A percentile compares a stretch with the other conserved stretches of the same genome.
These are phyloP conservation scores for Asterochloris sp. DNA, from an alignment of 139 green algal species.

Conservation along the genomic window DNA sequence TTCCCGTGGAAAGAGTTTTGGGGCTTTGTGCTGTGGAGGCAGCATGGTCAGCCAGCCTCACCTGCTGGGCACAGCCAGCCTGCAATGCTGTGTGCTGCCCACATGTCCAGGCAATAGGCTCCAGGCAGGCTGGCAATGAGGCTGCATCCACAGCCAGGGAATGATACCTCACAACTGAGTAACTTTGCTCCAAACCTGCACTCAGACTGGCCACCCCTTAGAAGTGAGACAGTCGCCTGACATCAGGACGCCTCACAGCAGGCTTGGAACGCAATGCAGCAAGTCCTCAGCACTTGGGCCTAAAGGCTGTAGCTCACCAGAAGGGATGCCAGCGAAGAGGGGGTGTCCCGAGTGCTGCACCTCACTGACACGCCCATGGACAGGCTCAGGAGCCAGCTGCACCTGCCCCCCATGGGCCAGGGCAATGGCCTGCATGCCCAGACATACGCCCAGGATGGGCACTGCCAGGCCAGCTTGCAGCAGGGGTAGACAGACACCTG, in stretches of 20 bases:
- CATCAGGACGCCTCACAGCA: no score
- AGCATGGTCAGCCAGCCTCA: not conserved
- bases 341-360: conserved; percentile 69
- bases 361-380: conserved; percentile 84
- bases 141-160: conserved; percentile 79
- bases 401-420: conserved; percentile 64
- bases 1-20: not conserved
- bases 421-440: conserved; percentile 93
- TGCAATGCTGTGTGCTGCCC: conserved; percentile 20
- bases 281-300: no score
- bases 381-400: conserved; percentile 74
- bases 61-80: not conserved
- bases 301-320: conserved; percentile 22
- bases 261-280: no score
- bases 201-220: not conserved
- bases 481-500: conserved; percentile 78
- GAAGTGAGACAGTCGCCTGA: no score
- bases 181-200: conserved; percentile 13
- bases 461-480: conserved; percentile 47
- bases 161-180: conserved; percentile 85
- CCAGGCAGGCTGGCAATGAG: conserved; percentile 68
- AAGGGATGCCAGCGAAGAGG: conserved; percentile 83
- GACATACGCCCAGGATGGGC: conserved; percentile 94
- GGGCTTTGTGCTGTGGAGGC: not conserved
- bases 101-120: conserved; percentile 79